Conservation (phyloP, 2,329 filamentous ascomycete species). For the Fusarium drepaniforme region DNA sequence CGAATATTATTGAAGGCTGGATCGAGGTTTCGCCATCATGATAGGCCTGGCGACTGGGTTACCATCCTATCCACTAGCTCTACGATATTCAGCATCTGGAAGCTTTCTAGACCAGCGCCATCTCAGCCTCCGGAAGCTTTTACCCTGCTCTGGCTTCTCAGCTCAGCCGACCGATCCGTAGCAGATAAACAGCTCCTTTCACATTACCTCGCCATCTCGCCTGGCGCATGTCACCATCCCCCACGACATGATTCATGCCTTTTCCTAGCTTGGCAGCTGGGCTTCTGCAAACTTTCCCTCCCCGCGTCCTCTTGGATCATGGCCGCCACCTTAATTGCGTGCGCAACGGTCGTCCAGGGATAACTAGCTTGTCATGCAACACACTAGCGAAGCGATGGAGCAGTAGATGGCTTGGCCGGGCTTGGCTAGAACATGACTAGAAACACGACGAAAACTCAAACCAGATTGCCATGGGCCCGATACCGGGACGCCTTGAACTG, state of each 20-base stretch:
- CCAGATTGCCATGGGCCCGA: conserved; percentile 2
- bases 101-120: conserved; percentile 28
- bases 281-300: background rate
- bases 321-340: conserved; percentile 2
- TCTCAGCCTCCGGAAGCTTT: conserved; percentile 2
- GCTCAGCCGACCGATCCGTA: background rate
- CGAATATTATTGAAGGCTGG: background rate
- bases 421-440: conserved; percentile 30
- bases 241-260: conserved; percentile 17
- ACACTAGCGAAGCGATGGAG: conserved; percentile 1
- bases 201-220: background rate
- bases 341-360: conserved; percentile 7
- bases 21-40: background rate
- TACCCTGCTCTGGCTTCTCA: conserved; percentile 1
- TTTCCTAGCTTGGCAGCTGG: conserved; percentile 5
- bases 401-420: conserved; percentile 5
- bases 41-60: background rate
- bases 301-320: background rate
- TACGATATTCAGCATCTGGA: conserved; percentile 14
- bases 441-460: conserved; percentile 24
- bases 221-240: conserved; percentile 3
- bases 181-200: background rate
- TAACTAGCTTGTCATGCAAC: background rate
- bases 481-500: conserved; percentile 1
- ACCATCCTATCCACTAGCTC: background rate